Base-by-base conservation (phyloP, 192 early-diverging fungal species). In the Umbelopsis ramanniana region DNA sequence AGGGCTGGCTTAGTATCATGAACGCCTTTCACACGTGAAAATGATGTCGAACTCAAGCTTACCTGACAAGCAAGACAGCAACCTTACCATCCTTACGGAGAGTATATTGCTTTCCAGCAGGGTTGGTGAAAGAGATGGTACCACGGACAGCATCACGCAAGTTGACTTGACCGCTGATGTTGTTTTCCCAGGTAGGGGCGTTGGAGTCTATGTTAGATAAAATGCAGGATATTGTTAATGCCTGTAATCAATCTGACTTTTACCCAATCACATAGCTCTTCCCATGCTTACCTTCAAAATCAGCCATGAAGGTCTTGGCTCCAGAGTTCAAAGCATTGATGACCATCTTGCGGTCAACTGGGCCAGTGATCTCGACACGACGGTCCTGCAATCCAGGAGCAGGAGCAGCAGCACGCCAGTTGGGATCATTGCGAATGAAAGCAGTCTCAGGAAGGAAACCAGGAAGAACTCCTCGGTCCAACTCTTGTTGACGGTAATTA, bases 291-390 rank as follows among this genome's bases (percentile, higher is more conserved):
- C 79, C 79, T 81, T 98, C 97, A 80, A 98, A 97, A 82, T 98
- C 97, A 38, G 97, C 97, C 97, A 98, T 98, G 82, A 94, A 98
- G 38, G 96, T 97, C 70, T 85, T 83, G 37, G 97, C 93, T 4
- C 93, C 96, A 26, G 94, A 93, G 87, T 97, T 98, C 76, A 98
- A 89, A 50, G 97, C 97, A 74, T 98, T 98, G 85, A 98, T 98
- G 77, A 98, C 96, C 97, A 98, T 98, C 84, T 98, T 98, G 79
- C 97, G 91, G 85, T 97, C 95, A 52, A 97, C 95, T 8, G 97
- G 97, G 24, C 97, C 95, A 48, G 95, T 98, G 82, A 98, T 98
- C 83, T 98, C 97, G 68, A 98, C 96, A 66, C 95, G 90, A 52
- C 97, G 90, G 80, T 97, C 95, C 24, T 89, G 82, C 40, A 98